Percentiles rank a stretch among this genome's conserved stretches.
Evolutionary conservation across 495 filamentous ascomycete genomes (phyloP).

Genomic region (Beverwykella pulmonaria): DNA sequence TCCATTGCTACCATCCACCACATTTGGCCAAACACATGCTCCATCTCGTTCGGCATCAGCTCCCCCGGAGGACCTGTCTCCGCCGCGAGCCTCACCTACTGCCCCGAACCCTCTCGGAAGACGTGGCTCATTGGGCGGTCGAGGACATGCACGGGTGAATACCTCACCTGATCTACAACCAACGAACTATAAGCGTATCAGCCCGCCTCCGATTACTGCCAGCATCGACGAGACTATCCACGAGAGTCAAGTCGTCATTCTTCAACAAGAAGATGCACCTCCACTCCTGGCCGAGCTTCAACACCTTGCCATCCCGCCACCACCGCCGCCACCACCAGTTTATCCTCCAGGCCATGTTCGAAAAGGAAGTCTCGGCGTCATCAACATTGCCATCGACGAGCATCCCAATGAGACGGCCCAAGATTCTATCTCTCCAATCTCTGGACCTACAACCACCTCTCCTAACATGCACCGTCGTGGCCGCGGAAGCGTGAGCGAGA

Average conservation of each 20-base stretch:
- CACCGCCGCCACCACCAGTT: conserved; percentile 67
- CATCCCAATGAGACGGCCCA: conserved; percentile 19
- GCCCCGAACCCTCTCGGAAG: conserved; percentile 27
- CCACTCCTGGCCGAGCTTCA: conserved; percentile 81
- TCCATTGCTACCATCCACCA: conserved; percentile 39
- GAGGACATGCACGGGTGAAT: conserved; percentile 32
- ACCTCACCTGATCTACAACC: conserved; percentile 32
- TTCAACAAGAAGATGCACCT: conserved; percentile 47
- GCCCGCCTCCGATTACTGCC: conserved; percentile 35
- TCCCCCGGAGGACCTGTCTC: conserved; percentile 41
- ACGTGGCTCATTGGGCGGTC: conserved; percentile 33
- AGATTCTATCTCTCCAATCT: conserved; percentile 19
- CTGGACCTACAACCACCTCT: conserved; percentile 28
- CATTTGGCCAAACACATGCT: conserved; percentile 33
- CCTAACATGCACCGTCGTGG: conserved; percentile 44
- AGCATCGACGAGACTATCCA: conserved; percentile 71
- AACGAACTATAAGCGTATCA: conserved; percentile 35
- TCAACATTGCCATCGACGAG: conserved; percentile 49
- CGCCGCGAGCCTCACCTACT: conserved; percentile 18
- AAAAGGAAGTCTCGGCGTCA: conserved; percentile 41
- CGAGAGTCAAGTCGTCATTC: conserved; percentile 45
- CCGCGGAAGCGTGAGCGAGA: conserved; percentile 46
- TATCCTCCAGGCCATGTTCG: conserved; percentile 41
- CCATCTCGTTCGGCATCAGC: conserved; percentile 44
- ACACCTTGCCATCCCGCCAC: conserved; percentile 71